These are phyloP conservation scores for Xylaria intraflava DNA, from an alignment of 495 filamentous ascomycete genomes.

Conservation along the genomic window DNA sequence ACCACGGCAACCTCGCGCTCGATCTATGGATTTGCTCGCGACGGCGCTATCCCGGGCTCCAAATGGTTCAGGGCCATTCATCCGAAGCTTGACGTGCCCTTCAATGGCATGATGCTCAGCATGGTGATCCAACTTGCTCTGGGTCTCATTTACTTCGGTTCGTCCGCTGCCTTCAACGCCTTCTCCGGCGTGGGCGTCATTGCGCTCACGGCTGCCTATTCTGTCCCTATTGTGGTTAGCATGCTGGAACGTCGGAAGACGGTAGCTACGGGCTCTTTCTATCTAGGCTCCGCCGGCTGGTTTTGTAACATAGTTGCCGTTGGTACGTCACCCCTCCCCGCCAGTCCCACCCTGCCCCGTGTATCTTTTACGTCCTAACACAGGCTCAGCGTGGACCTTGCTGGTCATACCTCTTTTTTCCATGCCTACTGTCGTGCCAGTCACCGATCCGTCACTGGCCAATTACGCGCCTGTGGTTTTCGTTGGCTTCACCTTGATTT, in stretches of 20 bases:
- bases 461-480: conserved; percentile 62
- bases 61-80: conserved; percentile 44
- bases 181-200: conserved; percentile 61
- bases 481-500: conserved; percentile 53
- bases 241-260: conserved; percentile 45
- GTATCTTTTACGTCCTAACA: conserved; percentile 13
- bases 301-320: conserved; percentile 50
- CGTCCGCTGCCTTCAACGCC: conserved; percentile 47
- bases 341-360: background rate
- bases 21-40: conserved; percentile 56
- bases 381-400: conserved; percentile 47
- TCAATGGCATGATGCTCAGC: conserved; percentile 48
- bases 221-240: conserved; percentile 50
- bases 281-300: conserved; percentile 49
- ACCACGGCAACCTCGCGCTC: conserved; percentile 54
- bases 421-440: conserved; percentile 55
- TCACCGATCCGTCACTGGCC: conserved; percentile 50
- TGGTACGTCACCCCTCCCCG: conserved; percentile 31
- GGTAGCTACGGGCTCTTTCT: conserved; percentile 49
- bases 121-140: conserved; percentile 40
- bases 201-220: conserved; percentile 52
- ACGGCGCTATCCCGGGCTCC: conserved; percentile 52
- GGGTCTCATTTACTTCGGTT: conserved; percentile 50
- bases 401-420: conserved; percentile 62
- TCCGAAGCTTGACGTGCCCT: conserved; percentile 39